Base-by-base conservation (phyloP, 2,329 filamentous ascomycete genomes). In the Fusarium sp. region DNA sequence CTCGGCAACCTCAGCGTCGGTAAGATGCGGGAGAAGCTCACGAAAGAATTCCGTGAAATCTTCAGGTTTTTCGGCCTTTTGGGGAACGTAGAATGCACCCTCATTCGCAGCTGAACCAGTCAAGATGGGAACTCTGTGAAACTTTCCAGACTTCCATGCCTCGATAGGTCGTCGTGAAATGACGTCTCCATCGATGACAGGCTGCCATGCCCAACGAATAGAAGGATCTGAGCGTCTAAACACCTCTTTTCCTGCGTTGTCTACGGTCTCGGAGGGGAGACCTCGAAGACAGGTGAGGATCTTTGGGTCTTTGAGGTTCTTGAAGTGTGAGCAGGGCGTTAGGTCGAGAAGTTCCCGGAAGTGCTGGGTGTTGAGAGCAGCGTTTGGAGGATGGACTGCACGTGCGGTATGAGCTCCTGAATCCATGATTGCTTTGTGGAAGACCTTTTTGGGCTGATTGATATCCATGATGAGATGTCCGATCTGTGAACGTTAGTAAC, bases 401-500 rank as follows among this genome's bases (percentile, higher is more conserved):
- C 79, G 70, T 3, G 79, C 77, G 1, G 79, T 80, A 41, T 79
- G 78, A 2, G 73, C 77, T 7, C 79, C 79, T 9, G 76, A 79
- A 36, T 80, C 79, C 73, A 80, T 75, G 50, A 80, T 78, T 10
- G 77, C 78, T 53, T 79, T 80, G 52, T 79, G 78, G 33, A 79
- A 80, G 22, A 80, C 74, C 27, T 69, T 71, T 47, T 76, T 79
- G 2, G 76, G 74, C 22, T 80, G 77, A 22, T 80, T 79, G 31
- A 80, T 66, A 42, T 80, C 77, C 78, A 80, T 80, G 8, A 80
- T 74, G 0, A 80, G 71, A 45, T 80, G 78, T 1, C 79, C 79
- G 44, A 80, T 80, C 74, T 75, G 15, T 7, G 0, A 1, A 4
- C 6, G 44, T 76, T 10, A 76, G 62, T 7, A 13, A n/a, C 1